These are phyloP conservation scores for Astrothelium macrocarpum DNA, from an alignment of 495 filamentous ascomycete genomes.

Conservation along the genomic window DNA sequence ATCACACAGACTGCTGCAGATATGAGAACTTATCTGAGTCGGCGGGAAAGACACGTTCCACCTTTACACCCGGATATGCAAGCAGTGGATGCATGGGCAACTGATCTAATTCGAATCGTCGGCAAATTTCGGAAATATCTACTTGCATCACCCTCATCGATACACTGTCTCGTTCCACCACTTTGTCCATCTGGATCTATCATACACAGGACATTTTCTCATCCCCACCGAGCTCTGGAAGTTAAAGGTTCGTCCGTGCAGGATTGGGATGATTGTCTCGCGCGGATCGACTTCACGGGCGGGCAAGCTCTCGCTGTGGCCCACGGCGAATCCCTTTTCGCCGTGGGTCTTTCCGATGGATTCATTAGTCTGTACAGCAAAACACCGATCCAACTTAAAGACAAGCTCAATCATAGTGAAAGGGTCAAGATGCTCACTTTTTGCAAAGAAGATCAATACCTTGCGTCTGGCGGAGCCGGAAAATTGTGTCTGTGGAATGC, in stretches of 20 bases:
- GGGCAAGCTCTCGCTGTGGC: conserved; percentile 22
- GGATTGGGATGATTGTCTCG: conserved; percentile 21
- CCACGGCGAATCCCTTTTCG: conserved; percentile 21
- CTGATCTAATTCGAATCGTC: conserved; percentile 26
- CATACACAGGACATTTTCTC: conserved; percentile 22
- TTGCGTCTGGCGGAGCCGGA: conserved; percentile 12
- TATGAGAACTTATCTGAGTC: conserved; percentile 23
- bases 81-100: conserved; percentile 22
- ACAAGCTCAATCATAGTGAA: conserved; percentile 25
- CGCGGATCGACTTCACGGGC: conserved; percentile 20
- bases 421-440: conserved; percentile 16
- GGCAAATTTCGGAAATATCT: conserved; percentile 27
- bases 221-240: conserved; percentile 11
- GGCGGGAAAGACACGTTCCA: conserved; percentile 17
- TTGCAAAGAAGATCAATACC: conserved; percentile 3
- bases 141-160: conserved; percentile 20
- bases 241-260: conserved; percentile 20
- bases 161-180: conserved; percentile 28
- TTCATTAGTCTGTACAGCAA: conserved; percentile 14
- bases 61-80: conserved; percentile 18
- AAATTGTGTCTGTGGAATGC: conserved; percentile 14
- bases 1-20: conserved; percentile 28
- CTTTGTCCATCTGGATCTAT: conserved; percentile 32
- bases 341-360: conserved; percentile 21
- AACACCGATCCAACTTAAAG: conserved; percentile 22